A percentile compares a stretch with the other conserved stretches of the same genome.
Evolutionary conservation across 768 basidiomycete species (phyloP).

Genomic region (Lentinula boryana): DNA sequence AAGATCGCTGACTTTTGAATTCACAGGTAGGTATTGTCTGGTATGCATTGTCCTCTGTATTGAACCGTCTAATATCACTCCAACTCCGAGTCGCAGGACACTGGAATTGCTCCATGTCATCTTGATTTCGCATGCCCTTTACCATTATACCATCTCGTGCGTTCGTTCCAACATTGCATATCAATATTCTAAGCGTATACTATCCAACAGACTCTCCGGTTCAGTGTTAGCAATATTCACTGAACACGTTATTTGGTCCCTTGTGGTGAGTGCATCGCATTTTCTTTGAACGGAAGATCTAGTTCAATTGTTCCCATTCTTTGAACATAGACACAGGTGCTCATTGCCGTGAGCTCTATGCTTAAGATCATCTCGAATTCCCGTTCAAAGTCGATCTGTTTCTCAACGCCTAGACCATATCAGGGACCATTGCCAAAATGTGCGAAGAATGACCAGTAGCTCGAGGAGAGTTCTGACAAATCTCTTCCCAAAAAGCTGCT

Average conservation of each 20-base stretch:
- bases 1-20: neutral
- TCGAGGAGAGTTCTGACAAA: neutral
- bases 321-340: neutral
- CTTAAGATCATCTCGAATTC: neutral
- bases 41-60: neutral
- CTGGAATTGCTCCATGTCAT: neutral
- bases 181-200: neutral
- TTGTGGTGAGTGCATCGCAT: neutral
- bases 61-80: no score
- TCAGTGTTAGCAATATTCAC: neutral
- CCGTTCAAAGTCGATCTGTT: neutral
- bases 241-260: neutral
- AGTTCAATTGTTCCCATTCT: neutral
- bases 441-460: neutral
- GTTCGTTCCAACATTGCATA: neutral
- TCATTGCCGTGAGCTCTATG: neutral
- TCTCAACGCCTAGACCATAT: neutral
- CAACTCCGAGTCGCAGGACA: neutral
- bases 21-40: neutral
- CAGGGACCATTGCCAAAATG: neutral
- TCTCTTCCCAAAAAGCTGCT: neutral
- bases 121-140: neutral
- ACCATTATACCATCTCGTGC: neutral
- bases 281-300: neutral
- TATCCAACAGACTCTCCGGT: neutral